These are phyloP conservation scores for Boletus rubescentipes DNA, from an alignment of 768 basidiomycete genomes.

Conservation along the genomic window DNA sequence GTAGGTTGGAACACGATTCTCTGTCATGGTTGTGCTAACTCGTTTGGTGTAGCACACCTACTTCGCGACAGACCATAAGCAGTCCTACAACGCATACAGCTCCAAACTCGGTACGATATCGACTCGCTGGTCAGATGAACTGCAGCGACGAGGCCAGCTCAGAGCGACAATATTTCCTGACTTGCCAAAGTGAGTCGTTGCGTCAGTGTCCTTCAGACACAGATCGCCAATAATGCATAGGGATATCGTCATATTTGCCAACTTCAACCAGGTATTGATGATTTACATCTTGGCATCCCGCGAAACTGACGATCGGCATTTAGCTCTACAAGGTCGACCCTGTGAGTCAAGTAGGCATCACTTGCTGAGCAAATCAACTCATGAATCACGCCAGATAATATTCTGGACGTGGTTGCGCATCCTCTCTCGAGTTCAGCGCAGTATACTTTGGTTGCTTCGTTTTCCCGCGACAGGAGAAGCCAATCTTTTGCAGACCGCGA, in stretches of 20 bases:
- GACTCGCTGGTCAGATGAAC: constrained; percentile 40
- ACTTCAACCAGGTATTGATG: constrained; percentile 48
- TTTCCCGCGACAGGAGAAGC: constrained; percentile 49
- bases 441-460: constrained; percentile 53
- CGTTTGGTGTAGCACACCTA: constrained; percentile 39
- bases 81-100: constrained; percentile 34
- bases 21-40: not conserved
- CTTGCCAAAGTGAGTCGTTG: constrained; percentile 36
- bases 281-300: not conserved
- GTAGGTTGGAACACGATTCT: constrained; percentile 25
- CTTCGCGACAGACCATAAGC: constrained; percentile 51
- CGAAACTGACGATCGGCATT: constrained; percentile 6
- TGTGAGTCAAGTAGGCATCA: constrained; percentile 19
- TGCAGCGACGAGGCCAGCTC: constrained; percentile 36
- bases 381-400: constrained; percentile 31
- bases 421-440: constrained; percentile 41
- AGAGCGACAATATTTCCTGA: constrained; percentile 44
- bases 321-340: constrained; percentile 50
- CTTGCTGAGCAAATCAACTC: not conserved
- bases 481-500: constrained; percentile 42
- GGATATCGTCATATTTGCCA: constrained; percentile 48
- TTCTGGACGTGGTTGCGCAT: constrained; percentile 52
- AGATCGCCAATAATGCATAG: constrained; percentile 22
- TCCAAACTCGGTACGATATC: constrained; percentile 14
- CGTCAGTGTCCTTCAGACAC: not conserved